These are phyloP conservation scores for Didymella glomerata DNA, from an alignment of 2,329 filamentous ascomycete species.

Conservation along the genomic window DNA sequence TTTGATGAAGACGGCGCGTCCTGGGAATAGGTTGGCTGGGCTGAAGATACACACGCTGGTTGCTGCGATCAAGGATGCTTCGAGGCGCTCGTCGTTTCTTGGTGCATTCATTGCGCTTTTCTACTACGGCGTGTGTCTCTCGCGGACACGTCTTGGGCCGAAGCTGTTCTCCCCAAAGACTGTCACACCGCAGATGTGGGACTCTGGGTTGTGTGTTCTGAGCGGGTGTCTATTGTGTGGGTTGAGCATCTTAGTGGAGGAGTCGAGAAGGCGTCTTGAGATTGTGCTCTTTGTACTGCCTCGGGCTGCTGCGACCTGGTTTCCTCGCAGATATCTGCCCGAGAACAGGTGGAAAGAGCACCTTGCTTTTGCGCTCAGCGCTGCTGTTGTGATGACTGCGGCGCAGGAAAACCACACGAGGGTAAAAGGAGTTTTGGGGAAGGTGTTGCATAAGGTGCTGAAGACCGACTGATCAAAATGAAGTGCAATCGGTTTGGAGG, in stretches of 20 bases:
- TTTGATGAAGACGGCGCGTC: slow-evolving; percentile 16
- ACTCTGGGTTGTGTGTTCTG: slow-evolving; percentile 72
- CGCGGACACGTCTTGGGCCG: slow-evolving; percentile 77
- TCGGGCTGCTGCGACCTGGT: slow-evolving; percentile 75
- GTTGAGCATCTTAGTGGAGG: slow-evolving; percentile 82
- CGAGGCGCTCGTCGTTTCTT: slow-evolving; percentile 78
- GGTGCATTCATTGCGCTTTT: slow-evolving; percentile 80
- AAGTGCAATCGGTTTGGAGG: too few species aligned
- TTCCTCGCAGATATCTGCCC: slow-evolving; percentile 72
- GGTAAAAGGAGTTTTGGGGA: slow-evolving; percentile 44
- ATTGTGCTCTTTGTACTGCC: slow-evolving; percentile 83
- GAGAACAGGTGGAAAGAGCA: slow-evolving; percentile 45
- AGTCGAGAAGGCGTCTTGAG: slow-evolving; percentile 70
- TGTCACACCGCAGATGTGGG: slow-evolving; percentile 64
- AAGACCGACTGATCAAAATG: slow-evolving; percentile 5
- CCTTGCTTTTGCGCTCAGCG: slow-evolving; percentile 40
- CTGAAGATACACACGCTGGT: slow-evolving; percentile 50
- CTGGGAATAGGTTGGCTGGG: slow-evolving; percentile 29
- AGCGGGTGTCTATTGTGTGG: slow-evolving; percentile 79
- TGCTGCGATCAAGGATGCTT: slow-evolving; percentile 66
- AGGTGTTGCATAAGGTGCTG: slow-evolving; percentile 36
- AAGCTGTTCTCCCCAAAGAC: slow-evolving; percentile 66
- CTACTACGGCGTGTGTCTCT: slow-evolving; percentile 85
- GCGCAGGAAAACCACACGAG: slow-evolving; percentile 38
- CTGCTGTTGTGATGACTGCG: slow-evolving; percentile 43